phyloP scores from a whole-genome alignment of 805 yeast genomes.

The Zygoascus bituminiphila region DNA sequence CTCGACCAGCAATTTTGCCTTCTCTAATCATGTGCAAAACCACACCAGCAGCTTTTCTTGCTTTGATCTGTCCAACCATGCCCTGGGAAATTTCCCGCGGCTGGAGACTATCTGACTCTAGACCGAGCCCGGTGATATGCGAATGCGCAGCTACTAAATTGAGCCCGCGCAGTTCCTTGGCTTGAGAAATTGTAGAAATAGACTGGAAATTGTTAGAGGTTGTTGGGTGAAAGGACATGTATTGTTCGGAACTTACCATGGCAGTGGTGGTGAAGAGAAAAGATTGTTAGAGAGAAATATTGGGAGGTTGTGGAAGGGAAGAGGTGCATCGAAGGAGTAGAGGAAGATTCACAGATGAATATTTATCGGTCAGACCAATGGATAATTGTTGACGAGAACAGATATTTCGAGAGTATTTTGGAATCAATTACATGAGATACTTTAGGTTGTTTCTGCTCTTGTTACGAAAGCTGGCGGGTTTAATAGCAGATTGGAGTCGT shows the following conservation, averaged over 20 bases:
- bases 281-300: not conserved
- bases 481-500: too few species aligned
- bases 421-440: too few species aligned
- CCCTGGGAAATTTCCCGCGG: conserved; percentile 84
- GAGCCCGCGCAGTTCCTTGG: conserved; percentile 49
- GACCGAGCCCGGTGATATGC: conserved; percentile 93
- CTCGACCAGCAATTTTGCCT: conserved; percentile 94
- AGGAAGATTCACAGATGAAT: too few species aligned
- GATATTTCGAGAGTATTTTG: too few species aligned
- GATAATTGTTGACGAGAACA: too few species aligned
- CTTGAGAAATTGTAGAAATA: conserved; percentile 33
- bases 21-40: conserved; percentile 88
- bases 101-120: conserved; percentile 71
- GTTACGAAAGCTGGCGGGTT: too few species aligned
- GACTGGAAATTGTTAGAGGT: conserved; percentile 20
- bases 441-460: too few species aligned
- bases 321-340: too few species aligned
- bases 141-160: conserved; percentile 95
- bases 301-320: too few species aligned
- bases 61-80: conserved; percentile 94
- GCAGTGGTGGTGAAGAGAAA: not conserved
- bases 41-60: conserved; percentile 94
- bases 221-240: not conserved
- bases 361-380: too few species aligned
- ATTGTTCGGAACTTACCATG: not conserved